Base-by-base conservation (phyloP, 192 early-diverging fungal species). In the Backusella morwellensis region DNA sequence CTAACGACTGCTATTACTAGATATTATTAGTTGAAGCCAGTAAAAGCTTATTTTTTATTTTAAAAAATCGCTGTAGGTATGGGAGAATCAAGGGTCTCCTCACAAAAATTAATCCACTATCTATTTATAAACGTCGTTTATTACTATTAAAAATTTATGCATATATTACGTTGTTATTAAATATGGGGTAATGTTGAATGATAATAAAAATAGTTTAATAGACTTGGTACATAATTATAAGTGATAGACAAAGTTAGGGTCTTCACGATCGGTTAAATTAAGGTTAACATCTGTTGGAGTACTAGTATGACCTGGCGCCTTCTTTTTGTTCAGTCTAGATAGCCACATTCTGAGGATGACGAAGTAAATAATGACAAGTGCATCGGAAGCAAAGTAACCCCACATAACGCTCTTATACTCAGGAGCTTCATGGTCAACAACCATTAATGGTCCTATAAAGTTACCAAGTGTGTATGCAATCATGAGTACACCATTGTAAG, bases 381-480 rank as follows among this genome's bases (percentile, higher is more conserved):
- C 2, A 54, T 73, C 68, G 2, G 63, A 42, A 23, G 63, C 66
- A 29, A 73, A 66, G 63, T 23, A 40, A 11, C 77, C 72, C 36
- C 59, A 41, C 44, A 73, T 44, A 17, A 42, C 44, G 15, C 41
- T 40, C 35, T 68, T 23, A 23, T 68, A 73, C 1, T 12, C n/a
- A 63, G 77, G 70, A 0, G 59, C 44, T 72, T 67, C 41, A 47
- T 40, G 47, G 12, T 32, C 63, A 35, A 38, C 40, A 12, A 78
- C 40, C 32, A 78, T 73, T 12, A 73, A 35, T 7, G 77, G 72
- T 11, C 71, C 77, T 41, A 63, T 54, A 17, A 68, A 47, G 15
- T 73, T 78, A 17, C 71, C 77, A 38, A 69, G 47, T 7, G 75
- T 76, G 50, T 76, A 76, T 15, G 66, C 73, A n/a, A 74, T 63